Conservation (phyloP, 2,329 filamentous ascomycete species). For the Sporothrix euskadiensis region DNA sequence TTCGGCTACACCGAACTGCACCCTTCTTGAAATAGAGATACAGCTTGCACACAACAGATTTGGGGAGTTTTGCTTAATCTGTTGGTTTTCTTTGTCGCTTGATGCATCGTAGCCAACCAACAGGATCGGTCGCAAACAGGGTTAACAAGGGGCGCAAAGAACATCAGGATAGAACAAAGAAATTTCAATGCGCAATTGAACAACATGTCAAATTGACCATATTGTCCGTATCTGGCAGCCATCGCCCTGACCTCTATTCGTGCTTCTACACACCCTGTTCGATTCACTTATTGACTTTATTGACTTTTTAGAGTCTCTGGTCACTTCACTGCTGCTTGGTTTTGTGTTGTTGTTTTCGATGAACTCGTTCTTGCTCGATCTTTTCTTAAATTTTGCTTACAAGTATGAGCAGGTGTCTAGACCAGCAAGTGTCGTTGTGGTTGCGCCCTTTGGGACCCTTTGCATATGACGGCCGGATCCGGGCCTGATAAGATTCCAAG, state of each 20-base stretch:
- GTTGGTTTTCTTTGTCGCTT: conserved; percentile 1
- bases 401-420: not conserved
- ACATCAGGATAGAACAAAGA: not conserved
- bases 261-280: not conserved
- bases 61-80: not conserved
- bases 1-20: not conserved
- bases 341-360: not conserved
- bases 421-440: not conserved
- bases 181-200: not conserved
- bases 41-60: not conserved
- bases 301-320: not conserved
- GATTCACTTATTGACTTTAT: not conserved
- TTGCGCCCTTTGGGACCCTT: not conserved
- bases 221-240: not conserved
- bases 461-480: not conserved
- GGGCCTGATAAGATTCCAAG: not conserved
- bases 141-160: not conserved
- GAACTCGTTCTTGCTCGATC: not conserved
- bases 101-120: not conserved
- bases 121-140: not conserved
- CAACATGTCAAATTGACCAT: not conserved
- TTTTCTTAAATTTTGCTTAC: not conserved
- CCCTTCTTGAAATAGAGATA: not conserved
- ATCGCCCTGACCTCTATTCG: not conserved
- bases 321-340: not conserved